Base-by-base conservation (phyloP, 345 rosid genomes). In the Zanthoxylum bungeanum region DNA sequence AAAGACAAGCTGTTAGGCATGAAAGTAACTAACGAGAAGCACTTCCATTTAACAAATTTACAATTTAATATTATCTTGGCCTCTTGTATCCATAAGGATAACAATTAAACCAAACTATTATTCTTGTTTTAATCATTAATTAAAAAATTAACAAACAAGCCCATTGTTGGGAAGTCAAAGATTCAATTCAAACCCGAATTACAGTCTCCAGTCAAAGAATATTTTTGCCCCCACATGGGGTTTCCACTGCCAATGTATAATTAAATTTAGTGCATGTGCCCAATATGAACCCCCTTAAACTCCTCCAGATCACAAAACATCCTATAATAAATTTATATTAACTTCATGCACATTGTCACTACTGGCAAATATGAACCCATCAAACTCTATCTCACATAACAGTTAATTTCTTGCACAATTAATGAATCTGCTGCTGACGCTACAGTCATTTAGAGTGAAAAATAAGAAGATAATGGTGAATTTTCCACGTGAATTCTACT, bases 161-260 rank as follows among this genome's bases (percentile, higher is more conserved):
- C 47, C 11, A 34, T 28, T 30, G 33, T 17, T 40, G 16, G 5
- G 9, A 71, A 71, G 69, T 72, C 75, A 72, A 72, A 72, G 62
- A 63, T 63, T 53, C 31, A 56, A 47, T 51, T 44, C 70, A 53
- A 21, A 30, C 19, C 31, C n/a, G n/a, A n/a, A n/a, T n/a, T n/a
- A n/a, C n/a, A n/a, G n/a, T 14, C 14, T 27, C 17, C n/a, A n/a
- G 68, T 46, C 36, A 27, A 64, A 25, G 3, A 8, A 64, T 64
- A 44, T 44, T n/a, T 3, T 40, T 22, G 19, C 2, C 1, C 6
- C 51, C 67, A 63, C 67, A n/a, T n/a, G n/a, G n/a, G n/a, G n/a
- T n/a, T n/a, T n/a, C n/a, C n/a, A n/a, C n/a, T n/a, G n/a, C n/a
- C n/a, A n/a, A n/a, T n/a, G n/a, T n/a, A n/a, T n/a, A n/a, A n/a